Base-by-base conservation (phyloP, 2,329 filamentous ascomycete genomes). In the Beauveria caledonica region DNA sequence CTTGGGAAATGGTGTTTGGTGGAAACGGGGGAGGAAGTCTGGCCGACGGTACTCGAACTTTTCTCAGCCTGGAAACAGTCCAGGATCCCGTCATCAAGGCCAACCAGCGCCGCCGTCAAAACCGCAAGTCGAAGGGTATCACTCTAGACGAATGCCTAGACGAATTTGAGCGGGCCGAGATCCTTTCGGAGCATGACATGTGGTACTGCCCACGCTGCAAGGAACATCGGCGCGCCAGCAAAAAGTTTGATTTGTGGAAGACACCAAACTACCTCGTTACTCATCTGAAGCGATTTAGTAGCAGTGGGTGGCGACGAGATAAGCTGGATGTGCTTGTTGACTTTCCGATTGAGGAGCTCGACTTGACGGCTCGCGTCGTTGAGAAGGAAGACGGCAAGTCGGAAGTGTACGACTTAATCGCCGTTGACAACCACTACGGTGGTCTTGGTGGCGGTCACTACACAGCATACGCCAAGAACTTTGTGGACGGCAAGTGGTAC, bases 201-300 rank as follows among this genome's bases (percentile, higher is more conserved):
- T 99, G 94, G 94, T 97, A 95, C 71, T 99, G 94, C 70, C 93
- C 91, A 60, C 85, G 91, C 33, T 99, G 94, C 80, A 97, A 97
- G 72, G 90, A 96, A 68, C 88, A 96, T 68, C 86, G 91, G 17
- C 87, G 91, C 62, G 94, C 94, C 21, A 92, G 88, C 75, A 99
- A 99, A 78, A 97, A 94, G 69, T 91, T 99, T 58, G 92, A 97
- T 70, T 83, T 99, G 19, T 99, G 94, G 94, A 97, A 93, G 70
- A 88, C 90, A 2, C 94, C 94, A 0, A 94, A 99, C 72, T 95
- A 97, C 63, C 82, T 99, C 17, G 88, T 97, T 48, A 88, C 97
- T 63, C 94, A 99, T 70, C 80, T 99, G 54, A 99, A 99, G 79
- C 86, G 94, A 7, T 99, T 99, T 72, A 96, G 91, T 70, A 92